Evolutionary conservation across 2,329 filamentous ascomycete genomes (phyloP).

Genomic region (Clarireedia hainanense): DNA sequence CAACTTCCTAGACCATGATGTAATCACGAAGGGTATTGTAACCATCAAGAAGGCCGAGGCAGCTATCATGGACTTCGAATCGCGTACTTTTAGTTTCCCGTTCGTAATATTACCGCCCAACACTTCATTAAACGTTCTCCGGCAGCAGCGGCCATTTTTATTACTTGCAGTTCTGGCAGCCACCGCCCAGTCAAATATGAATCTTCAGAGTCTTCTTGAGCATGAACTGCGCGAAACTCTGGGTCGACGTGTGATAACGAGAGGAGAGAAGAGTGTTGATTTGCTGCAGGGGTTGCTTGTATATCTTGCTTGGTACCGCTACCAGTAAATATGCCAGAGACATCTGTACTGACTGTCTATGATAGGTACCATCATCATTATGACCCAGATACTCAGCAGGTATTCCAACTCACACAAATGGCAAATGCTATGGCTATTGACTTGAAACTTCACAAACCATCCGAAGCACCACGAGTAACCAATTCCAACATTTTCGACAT

Average conservation of each 20-base stretch:
- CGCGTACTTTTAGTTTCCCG: constrained; percentile 15
- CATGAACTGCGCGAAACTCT: constrained; percentile 50
- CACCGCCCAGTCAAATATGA: constrained; percentile 39
- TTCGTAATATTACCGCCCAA: constrained; percentile 25
- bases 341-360: not conserved
- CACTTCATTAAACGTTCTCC: constrained; percentile 39
- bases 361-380: constrained; percentile 28
- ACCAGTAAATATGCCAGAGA: not conserved
- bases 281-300: constrained; percentile 49
- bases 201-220: constrained; percentile 47
- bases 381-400: constrained; percentile 24
- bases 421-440: constrained; percentile 27
- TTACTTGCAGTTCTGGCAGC: constrained; percentile 46
- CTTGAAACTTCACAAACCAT: constrained; percentile 20
- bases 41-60: constrained; percentile 15
- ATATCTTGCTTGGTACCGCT: constrained; percentile 48
- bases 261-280: constrained; percentile 49
- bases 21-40: constrained; percentile 12
- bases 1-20: constrained; percentile 10
- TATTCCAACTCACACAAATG: constrained; percentile 29
- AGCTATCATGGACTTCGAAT: constrained; percentile 10
- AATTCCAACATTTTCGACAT: not conserved
- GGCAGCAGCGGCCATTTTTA: constrained; percentile 42
- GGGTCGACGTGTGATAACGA: constrained; percentile 48
- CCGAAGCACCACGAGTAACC: not conserved